phyloP scores from a whole-genome alignment of 2,329 filamentous ascomycete genomes.

The Talaromyces funiculosus region DNA sequence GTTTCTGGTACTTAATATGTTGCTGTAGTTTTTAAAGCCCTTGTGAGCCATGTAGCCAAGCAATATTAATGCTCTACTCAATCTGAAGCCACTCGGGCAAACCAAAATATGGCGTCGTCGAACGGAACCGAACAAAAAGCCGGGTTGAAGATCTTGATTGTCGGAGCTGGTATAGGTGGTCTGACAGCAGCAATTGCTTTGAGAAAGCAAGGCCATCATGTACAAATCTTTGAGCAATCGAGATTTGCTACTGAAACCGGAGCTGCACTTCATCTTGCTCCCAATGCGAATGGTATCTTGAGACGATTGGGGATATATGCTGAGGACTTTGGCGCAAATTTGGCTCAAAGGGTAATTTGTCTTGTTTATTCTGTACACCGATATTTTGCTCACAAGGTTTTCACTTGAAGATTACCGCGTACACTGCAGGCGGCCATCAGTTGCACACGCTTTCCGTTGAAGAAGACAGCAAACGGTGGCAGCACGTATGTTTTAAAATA shows the following conservation, averaged over 20 bases:
- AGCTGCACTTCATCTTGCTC: constrained; percentile 58
- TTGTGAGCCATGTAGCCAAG: neutral
- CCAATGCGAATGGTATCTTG: constrained; percentile 57
- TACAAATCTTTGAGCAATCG: constrained; percentile 52
- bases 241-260: constrained; percentile 52
- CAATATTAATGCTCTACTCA: neutral
- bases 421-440: constrained; percentile 31
- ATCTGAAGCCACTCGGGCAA: neutral
- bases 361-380: neutral
- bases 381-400: constrained; percentile 2
- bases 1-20: neutral
- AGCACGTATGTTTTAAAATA: constrained; percentile 23
- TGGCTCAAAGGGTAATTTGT: constrained; percentile 21
- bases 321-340: constrained; percentile 37
- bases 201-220: constrained; percentile 48
- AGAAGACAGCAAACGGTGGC: constrained; percentile 22
- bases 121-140: neutral
- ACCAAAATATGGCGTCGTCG: neutral
- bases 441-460: constrained; percentile 26
- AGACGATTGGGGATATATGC: constrained; percentile 40
- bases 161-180: constrained; percentile 32
- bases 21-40: neutral
- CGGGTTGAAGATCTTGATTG: constrained; percentile 26
- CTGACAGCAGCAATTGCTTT: constrained; percentile 43
- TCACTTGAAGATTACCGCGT: constrained; percentile 32